phyloP scores from a whole-genome alignment of 1,284 basidiomycete species.

The Apiotrichum siamense region DNA sequence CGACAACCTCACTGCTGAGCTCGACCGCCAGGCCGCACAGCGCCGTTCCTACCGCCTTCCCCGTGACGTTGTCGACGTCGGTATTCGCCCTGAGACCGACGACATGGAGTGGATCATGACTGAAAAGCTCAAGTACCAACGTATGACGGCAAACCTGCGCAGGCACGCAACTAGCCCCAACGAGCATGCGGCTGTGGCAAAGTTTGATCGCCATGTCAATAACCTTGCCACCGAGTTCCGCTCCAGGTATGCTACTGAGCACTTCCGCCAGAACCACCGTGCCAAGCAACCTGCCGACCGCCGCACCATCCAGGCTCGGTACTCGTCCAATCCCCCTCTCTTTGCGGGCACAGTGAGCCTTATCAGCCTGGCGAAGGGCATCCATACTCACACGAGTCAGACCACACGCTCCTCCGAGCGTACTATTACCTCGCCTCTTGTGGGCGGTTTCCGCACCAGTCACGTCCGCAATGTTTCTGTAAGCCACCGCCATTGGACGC shows the following conservation, averaged over 20 bases:
- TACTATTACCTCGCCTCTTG: neutral
- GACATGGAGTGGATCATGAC: constrained; percentile 1
- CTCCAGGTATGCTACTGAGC: neutral
- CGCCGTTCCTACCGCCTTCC: constrained; percentile 1
- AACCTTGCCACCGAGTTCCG: constrained; percentile 1
- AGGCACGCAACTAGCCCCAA: neutral
- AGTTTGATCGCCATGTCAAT: constrained; percentile 1
- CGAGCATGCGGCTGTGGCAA: neutral
- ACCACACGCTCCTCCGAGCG: neutral
- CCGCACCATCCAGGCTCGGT: neutral
- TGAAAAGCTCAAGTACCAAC: neutral
- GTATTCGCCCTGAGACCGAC: neutral
- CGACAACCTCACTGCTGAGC: constrained; percentile 1
- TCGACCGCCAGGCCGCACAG: constrained; percentile 1
- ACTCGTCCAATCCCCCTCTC: neutral
- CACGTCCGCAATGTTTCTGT: neutral
- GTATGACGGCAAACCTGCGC: neutral
- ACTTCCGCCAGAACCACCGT: neutral
- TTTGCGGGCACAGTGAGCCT: neutral
- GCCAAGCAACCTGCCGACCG: neutral
- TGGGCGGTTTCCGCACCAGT: neutral
- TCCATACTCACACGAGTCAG: neutral
- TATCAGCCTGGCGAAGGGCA: neutral
- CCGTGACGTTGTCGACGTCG: neutral
- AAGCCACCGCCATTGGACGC: neutral